Evolutionary conservation across 78 protist genomes (phyloP), one percentile per base, ranked within the genome.

Genomic region (Tieghemostelium lacteum): DNA sequence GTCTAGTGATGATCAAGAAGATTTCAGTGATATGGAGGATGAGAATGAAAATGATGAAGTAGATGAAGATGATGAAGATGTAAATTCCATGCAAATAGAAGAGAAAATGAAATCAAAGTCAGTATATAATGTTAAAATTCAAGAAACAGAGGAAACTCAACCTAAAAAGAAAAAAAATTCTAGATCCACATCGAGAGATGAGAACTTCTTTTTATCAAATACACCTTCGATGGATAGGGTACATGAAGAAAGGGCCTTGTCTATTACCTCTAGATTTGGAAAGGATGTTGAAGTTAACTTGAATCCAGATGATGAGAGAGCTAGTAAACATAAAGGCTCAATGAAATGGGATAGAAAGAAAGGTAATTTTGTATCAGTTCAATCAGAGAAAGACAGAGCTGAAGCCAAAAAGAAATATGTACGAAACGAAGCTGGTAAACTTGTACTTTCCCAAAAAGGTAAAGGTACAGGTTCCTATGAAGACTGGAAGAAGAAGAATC

Each of bases 361-460:
- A 54, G 92, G 92, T 62, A 94, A 94, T 62, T 94, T 74, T 28
- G 94, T 95, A 5, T 57, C 72, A 58, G 31, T 60, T 10, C 86
- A 64, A 26, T 45, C 61, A 2, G 87, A 73, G 22, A 33, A 39
- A 10, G 91, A 71, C 28, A 42, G 69, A 60, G 66, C 40, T 67
- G 71, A 85, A 36, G 50, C 45, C 29, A 87, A 88, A 67, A n/a
- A n/a, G n/a, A 75, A 62, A 45, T 31, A 55, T 16, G 87, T 95
- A n/a, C 64, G 80, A 42, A 95, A 92, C 14, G 97, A 95, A 92
- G 61, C 92, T 40, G 97, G 97, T 63, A 40, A 31, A 26, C 22
- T 61, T 17, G 74, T 95, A 14, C 86, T 64, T 36, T 83, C 91
- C 0, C 54, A 75, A 42, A 71, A 73, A 61, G 34, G 33, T 34